Evolutionary conservation across 352 stramenopile species (phyloP).

Genomic region (Pythium phragmiticola): DNA sequence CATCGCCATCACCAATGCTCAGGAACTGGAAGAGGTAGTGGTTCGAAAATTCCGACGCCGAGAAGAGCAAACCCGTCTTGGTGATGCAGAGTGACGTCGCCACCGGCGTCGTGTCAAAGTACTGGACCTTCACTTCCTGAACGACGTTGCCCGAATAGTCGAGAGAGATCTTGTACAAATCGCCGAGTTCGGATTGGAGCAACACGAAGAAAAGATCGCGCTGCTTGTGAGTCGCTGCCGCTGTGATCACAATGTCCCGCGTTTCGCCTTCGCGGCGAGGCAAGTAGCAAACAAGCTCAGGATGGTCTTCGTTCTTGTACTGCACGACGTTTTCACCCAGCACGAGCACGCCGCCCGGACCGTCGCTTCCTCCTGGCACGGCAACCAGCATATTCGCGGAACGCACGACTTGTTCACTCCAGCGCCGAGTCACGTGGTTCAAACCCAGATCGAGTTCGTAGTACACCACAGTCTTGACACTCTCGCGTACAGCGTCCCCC

Average conservation of each 20-base stretch:
- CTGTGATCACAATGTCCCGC: constrained; percentile 92
- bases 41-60: constrained; percentile 96
- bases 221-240: constrained; percentile 92
- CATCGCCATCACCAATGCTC: constrained; percentile 93
- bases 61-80: constrained; percentile 96
- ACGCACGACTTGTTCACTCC: constrained; percentile 86
- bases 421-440: constrained; percentile 98
- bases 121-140: constrained; percentile 90
- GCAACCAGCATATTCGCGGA: constrained; percentile 95
- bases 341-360: constrained; percentile 94
- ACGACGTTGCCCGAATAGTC: constrained; percentile 80
- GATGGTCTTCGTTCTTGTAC: constrained; percentile 96
- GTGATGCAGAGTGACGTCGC: constrained; percentile 96
- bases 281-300: constrained; percentile 70
- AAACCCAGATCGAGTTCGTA: constrained; percentile 99
- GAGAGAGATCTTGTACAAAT: constrained; percentile 98
- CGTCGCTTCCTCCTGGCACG: constrained; percentile 79
- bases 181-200: constrained; percentile 96
- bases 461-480: constrained; percentile 96
- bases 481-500: constrained; percentile 52
- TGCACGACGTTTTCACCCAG: constrained; percentile 95
- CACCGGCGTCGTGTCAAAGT: constrained; percentile 96
- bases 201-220: constrained; percentile 97
- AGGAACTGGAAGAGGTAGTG: constrained; percentile 98
- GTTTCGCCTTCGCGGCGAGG: constrained; percentile 72